These are phyloP conservation scores for Mycoemilia scoparia DNA, from an alignment of 192 early-diverging fungal genomes.

Conservation along the genomic window DNA sequence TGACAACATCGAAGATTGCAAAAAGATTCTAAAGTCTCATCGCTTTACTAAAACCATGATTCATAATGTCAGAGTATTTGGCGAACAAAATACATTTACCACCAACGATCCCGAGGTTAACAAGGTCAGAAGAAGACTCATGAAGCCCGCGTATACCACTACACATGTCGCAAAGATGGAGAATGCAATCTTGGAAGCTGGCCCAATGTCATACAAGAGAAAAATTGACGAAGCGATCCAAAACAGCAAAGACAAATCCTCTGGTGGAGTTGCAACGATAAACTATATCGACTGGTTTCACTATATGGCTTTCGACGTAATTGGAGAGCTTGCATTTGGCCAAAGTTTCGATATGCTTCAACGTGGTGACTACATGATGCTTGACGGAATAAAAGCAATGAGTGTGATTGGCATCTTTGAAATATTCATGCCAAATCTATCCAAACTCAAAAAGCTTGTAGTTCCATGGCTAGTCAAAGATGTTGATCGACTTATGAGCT, in stretches of 20 bases:
- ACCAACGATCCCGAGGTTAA: background rate
- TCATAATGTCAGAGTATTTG: background rate
- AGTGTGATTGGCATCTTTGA: conserved; percentile 14
- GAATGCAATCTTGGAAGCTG: conserved; percentile 4
- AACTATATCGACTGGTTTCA: conserved; percentile 23
- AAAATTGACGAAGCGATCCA: conserved; percentile 3
- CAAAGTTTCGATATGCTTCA: conserved; percentile 6
- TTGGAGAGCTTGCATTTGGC: conserved; percentile 19
- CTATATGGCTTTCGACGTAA: conserved; percentile 14
- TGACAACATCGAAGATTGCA: background rate
- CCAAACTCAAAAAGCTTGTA: conserved; percentile 4
- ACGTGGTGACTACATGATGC: conserved; percentile 4
- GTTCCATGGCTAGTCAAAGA: conserved; percentile 3
- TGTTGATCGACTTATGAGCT: conserved; percentile 5
- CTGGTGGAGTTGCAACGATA: conserved; percentile 1
- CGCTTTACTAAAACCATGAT: background rate
- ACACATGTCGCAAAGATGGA: conserved; percentile 14
- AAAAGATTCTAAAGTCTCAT: background rate
- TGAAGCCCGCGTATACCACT: background rate
- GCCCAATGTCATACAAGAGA: conserved; percentile 2
- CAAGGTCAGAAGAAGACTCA: background rate
- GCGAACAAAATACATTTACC: background rate
- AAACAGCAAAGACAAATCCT: background rate
- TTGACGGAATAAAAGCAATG: conserved; percentile 8
- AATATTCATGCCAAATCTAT: conserved; percentile 19